Conservation (phyloP, 2,329 filamentous ascomycete genomes). For the Fusarium brachygibbosum region DNA sequence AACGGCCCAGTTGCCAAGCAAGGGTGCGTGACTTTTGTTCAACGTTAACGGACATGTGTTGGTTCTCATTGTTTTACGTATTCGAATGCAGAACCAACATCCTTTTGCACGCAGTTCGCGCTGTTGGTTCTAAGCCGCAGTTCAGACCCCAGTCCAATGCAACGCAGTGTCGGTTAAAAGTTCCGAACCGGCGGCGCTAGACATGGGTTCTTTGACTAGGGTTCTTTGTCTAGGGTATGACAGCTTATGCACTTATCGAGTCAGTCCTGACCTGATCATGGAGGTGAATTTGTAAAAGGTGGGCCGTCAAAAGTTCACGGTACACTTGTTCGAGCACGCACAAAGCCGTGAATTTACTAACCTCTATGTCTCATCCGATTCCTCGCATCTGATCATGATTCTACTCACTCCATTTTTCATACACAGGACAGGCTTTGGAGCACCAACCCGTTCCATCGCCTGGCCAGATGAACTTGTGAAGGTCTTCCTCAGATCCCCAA, state of each 20-base stretch:
- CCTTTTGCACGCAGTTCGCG: background rate
- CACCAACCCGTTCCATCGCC: background rate
- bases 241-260: background rate
- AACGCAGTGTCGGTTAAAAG: slow-evolving; percentile 1
- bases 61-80: background rate
- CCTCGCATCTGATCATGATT: background rate
- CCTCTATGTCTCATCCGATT: background rate
- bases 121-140: background rate
- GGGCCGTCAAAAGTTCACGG: background rate
- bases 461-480: background rate
- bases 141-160: background rate
- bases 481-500: background rate
- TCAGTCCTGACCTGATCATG: background rate
- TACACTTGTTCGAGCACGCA: background rate
- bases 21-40: background rate
- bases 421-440: background rate
- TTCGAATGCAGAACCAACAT: background rate
- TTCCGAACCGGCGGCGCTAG: background rate
- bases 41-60: background rate
- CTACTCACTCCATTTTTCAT: background rate
- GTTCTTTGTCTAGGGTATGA: background rate
- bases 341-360: background rate
- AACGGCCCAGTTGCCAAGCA: background rate
- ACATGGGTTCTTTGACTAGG: background rate
- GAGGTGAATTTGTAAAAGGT: background rate